A percentile compares a stretch with the other conserved stretches of the same genome.
These are phyloP conservation scores for Phaeosphaeria sp. DNA, from an alignment of 2,329 filamentous ascomycete species.

Conservation along the genomic window DNA sequence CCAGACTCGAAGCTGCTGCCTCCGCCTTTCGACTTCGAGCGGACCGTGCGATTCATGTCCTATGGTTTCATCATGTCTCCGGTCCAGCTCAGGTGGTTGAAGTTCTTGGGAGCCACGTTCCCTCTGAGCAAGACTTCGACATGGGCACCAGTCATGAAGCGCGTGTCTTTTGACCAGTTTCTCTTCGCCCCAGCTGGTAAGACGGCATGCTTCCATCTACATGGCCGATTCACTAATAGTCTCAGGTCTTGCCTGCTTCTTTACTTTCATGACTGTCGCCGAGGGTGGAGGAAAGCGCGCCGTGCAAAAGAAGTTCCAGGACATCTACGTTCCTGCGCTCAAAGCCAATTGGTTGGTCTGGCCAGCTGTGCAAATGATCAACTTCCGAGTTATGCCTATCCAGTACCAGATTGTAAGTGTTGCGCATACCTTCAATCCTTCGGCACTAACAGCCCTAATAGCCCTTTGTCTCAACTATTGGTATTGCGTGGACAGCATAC, in stretches of 20 bases:
- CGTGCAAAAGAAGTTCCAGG: conserved; percentile 82
- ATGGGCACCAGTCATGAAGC: conserved; percentile 81
- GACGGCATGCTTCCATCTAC: conserved; percentile 23
- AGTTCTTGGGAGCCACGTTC: conserved; percentile 80
- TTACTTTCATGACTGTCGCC: conserved; percentile 93
- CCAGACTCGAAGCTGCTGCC: conserved; percentile 67
- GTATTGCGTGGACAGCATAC: conserved; percentile 98
- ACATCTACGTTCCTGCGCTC: conserved; percentile 91
- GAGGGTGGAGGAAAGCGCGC: conserved; percentile 88
- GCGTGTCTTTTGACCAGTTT: conserved; percentile 90
- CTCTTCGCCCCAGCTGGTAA: conserved; percentile 87
- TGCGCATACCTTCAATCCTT: neutral
- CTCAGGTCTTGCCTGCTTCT: conserved; percentile 80
- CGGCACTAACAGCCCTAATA: conserved; percentile 47
- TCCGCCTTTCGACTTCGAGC: conserved; percentile 93
- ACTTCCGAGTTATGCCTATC: conserved; percentile 93
- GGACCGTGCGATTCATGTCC: conserved; percentile 92
- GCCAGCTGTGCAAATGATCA: conserved; percentile 95
- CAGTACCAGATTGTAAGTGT: conserved; percentile 91
- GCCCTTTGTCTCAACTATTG: conserved; percentile 95
- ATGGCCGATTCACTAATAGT: neutral
- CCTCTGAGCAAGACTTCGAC: conserved; percentile 77
- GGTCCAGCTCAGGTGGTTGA: conserved; percentile 94
- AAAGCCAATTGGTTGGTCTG: conserved; percentile 96
- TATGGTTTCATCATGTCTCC: conserved; percentile 98